phyloP scores from a whole-genome alignment of 306 rosid species.

The Cicer pinnatifidum region DNA sequence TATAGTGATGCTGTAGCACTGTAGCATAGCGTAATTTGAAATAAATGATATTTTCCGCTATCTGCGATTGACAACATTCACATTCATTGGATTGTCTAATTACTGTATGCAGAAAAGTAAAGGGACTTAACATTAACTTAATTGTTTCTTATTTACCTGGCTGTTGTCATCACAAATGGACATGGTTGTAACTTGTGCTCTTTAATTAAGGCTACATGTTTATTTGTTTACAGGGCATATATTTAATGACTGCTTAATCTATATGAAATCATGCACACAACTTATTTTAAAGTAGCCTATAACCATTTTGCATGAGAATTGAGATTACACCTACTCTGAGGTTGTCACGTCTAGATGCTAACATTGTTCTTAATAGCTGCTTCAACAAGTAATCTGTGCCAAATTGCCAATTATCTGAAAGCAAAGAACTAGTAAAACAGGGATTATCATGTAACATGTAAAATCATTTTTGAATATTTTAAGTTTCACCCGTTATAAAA shows the following conservation, averaged over 20 bases:
- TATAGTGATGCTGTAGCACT: too few species aligned
- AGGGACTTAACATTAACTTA: background rate
- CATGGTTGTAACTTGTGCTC: background rate
- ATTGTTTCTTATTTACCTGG: background rate
- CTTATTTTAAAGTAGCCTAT: background rate
- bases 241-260: background rate
- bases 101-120: background rate
- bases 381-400: conserved; percentile 21
- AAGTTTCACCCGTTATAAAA: conserved; percentile 1
- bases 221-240: conserved; percentile 9
- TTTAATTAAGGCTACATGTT: conserved; percentile 11
- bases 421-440: background rate
- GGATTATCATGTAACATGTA: background rate
- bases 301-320: background rate
- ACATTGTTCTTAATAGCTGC: conserved; percentile 14
- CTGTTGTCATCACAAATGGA: background rate
- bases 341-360: background rate
- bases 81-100: background rate
- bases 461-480: background rate
- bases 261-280: background rate
- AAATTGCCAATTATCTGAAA: conserved; percentile 20
- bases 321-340: background rate
- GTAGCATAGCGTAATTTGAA: too few species aligned
- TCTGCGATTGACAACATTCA: too few species aligned
- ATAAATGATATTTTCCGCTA: too few species aligned